Conservation (phyloP, 306 rosid species). For the Rubus parviflorus region DNA sequence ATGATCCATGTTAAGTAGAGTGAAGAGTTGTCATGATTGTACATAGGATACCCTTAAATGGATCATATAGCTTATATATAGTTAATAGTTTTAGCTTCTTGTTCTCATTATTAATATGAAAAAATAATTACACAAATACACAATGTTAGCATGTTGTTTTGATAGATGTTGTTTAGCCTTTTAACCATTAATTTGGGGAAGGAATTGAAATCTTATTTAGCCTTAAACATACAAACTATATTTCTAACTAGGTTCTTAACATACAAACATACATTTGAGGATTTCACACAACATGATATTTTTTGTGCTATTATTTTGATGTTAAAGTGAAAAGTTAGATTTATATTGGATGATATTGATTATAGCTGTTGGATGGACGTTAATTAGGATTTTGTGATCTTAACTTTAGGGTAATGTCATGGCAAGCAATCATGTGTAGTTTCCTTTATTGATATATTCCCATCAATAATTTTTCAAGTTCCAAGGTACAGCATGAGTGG, state of each 20-base stretch:
- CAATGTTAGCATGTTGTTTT: background rate
- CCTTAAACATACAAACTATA: background rate
- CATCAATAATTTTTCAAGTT: slow-evolving; percentile 29
- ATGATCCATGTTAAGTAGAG: background rate
- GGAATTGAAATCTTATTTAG: background rate
- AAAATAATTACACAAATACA: background rate
- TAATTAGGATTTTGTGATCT: background rate
- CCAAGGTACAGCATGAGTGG: slow-evolving; percentile 39
- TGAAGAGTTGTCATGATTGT: too few species aligned
- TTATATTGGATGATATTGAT: background rate
- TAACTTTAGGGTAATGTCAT: slow-evolving; percentile 6
- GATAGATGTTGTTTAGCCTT: background rate
- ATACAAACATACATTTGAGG: background rate
- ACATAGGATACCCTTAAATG: background rate
- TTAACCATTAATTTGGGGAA: background rate
- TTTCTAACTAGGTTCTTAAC: background rate
- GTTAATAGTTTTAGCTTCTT: background rate
- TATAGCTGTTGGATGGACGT: background rate
- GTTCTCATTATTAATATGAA: background rate
- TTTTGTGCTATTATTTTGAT: background rate
- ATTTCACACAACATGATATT: background rate
- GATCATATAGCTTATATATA: background rate
- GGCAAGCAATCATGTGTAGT: slow-evolving; percentile 42
- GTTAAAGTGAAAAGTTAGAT: background rate
- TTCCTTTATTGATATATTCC: slow-evolving; percentile 32